phyloP scores from a whole-genome alignment of 768 basidiomycete genomes.

The Mycena sanguinolenta region DNA sequence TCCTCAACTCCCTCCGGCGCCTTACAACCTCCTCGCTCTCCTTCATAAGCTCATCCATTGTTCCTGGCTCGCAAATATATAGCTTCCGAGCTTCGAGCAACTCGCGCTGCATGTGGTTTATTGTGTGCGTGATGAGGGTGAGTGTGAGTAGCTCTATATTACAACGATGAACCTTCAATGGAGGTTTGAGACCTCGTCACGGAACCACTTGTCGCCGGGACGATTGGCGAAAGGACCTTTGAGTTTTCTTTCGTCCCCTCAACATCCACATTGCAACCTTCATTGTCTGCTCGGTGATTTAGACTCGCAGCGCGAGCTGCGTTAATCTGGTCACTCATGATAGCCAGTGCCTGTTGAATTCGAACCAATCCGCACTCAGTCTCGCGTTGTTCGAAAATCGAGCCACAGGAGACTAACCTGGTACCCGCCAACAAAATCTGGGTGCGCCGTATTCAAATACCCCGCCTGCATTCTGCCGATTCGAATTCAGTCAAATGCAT shows the following conservation, averaged over 20 bases:
- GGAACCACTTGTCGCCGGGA: too few species aligned
- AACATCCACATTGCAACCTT: conserved; percentile 95
- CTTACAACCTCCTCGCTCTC: conserved; percentile 91
- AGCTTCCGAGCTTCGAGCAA: conserved; percentile 92
- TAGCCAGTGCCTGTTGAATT: conserved; percentile 87
- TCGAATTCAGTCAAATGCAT: too few species aligned
- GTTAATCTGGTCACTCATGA: conserved; percentile 87
- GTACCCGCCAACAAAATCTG: conserved; percentile 97
- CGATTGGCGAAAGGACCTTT: conserved; percentile 96
- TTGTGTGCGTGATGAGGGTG: conserved; percentile 92
- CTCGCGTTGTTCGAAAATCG: background rate
- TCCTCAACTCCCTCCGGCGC: conserved; percentile 92
- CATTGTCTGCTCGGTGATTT: conserved; percentile 77
- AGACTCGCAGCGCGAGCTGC: conserved; percentile 78
- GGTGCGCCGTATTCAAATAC: conserved; percentile 97
- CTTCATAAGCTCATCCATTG: conserved; percentile 94
- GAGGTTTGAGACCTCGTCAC: background rate
- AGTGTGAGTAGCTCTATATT: conserved; percentile 89
- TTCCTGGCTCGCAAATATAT: conserved; percentile 98
- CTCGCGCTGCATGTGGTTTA: conserved; percentile 94
- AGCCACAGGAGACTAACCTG: conserved; percentile 58
- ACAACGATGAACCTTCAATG: background rate
- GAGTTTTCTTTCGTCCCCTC: conserved; percentile 90
- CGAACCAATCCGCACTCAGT: background rate
- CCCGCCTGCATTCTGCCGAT: too few species aligned